Evolutionary conservation across 2,329 filamentous ascomycete species (phyloP).

Genomic region (Parastagonospora avenae): DNA sequence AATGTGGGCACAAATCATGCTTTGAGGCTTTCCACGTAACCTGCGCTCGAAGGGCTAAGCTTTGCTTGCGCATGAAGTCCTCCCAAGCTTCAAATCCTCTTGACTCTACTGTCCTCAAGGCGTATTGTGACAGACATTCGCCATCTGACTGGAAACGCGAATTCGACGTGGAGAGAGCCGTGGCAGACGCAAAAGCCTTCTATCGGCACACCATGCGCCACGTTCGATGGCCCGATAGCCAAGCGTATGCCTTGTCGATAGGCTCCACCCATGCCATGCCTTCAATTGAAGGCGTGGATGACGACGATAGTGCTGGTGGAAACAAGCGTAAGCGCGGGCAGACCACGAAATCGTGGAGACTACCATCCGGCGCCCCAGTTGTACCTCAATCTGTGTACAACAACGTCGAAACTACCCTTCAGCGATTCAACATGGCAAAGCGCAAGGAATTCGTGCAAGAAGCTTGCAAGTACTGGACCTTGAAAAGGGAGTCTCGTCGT

Average conservation of each 20-base stretch:
- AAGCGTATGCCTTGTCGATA: slow-evolving; percentile 78
- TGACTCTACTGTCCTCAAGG: slow-evolving; percentile 84
- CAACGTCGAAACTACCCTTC: slow-evolving; percentile 80
- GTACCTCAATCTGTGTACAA: slow-evolving; percentile 89
- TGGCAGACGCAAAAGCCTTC: slow-evolving; percentile 81
- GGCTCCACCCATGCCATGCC: slow-evolving; percentile 68
- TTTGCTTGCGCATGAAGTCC: slow-evolving; percentile 97
- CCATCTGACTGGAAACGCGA: slow-evolving; percentile 86
- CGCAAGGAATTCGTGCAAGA: slow-evolving; percentile 92
- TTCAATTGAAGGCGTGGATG: slow-evolving; percentile 57
- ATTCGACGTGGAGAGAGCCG: slow-evolving; percentile 80
- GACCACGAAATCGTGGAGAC: slow-evolving; percentile 77
- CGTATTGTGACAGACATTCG: slow-evolving; percentile 94
- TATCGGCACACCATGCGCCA: slow-evolving; percentile 90
- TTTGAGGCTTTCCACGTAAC: slow-evolving; percentile 98
- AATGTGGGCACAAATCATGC: slow-evolving; percentile 96
- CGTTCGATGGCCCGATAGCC: slow-evolving; percentile 89
- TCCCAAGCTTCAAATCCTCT: slow-evolving; percentile 78
- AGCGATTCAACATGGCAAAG: slow-evolving; percentile 81
- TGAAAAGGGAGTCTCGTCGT: slow-evolving; percentile 90
- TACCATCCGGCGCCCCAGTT: slow-evolving; percentile 92
- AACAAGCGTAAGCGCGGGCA: slow-evolving; percentile 64
- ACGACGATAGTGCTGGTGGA: slow-evolving; percentile 55
- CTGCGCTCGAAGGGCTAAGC: slow-evolving; percentile 82
- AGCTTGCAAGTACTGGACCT: slow-evolving; percentile 95